phyloP scores from a whole-genome alignment of 2,329 filamentous ascomycete species.

The Dactylonectria macrodidyma region DNA sequence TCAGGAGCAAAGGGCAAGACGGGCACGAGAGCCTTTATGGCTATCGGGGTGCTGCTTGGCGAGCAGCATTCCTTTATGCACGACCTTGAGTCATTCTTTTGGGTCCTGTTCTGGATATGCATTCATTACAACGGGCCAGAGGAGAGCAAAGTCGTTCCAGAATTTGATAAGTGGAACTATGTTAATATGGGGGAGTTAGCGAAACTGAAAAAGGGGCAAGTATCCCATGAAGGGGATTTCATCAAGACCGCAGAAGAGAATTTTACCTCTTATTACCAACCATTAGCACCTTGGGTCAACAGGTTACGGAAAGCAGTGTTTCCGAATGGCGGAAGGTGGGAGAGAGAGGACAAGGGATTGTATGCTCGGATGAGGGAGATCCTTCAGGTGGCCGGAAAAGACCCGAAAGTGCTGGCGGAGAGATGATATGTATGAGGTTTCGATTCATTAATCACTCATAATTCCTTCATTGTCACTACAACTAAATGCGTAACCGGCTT shows the following conservation, averaged over 20 bases:
- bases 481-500: too few species aligned
- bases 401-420: too few species aligned
- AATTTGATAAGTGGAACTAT: constrained; percentile 41
- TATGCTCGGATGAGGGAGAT: too few species aligned
- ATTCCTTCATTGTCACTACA: too few species aligned
- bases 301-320: constrained; percentile 54
- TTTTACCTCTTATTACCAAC: constrained; percentile 56
- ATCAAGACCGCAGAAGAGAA: constrained; percentile 43
- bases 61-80: constrained; percentile 61
- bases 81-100: constrained; percentile 62
- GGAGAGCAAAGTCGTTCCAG: constrained; percentile 6
- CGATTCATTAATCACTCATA: too few species aligned
- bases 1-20: constrained; percentile 59
- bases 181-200: not conserved
- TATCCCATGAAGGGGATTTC: constrained; percentile 50
- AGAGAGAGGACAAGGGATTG: too few species aligned
- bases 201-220: constrained; percentile 1
- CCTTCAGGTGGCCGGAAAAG: too few species aligned
- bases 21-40: constrained; percentile 63
- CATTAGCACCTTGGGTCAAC: constrained; percentile 56
- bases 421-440: too few species aligned
- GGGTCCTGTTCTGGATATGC: constrained; percentile 62
- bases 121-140: constrained; percentile 55
- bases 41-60: constrained; percentile 58
- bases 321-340: too few species aligned